Base-by-base conservation (phyloP, 169 alveolate genomes). In the Plasmodium coatneyi region DNA sequence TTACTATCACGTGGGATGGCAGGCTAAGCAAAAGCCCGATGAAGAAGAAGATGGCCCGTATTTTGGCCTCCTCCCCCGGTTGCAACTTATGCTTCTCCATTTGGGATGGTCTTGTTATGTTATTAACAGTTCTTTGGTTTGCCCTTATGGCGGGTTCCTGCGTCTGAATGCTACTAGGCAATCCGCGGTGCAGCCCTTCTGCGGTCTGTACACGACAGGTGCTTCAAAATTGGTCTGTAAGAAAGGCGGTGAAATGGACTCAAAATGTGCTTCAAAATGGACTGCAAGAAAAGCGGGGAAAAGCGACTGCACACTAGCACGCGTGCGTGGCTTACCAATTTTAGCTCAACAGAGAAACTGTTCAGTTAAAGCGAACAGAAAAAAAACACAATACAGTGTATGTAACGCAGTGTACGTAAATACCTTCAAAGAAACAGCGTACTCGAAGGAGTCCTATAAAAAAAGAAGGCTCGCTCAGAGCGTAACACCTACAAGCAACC, bases 1-100 rank as follows among this genome's bases (percentile, higher is more conserved):
- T 87, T 2, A 87, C 83, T 36, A 87, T 32, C 16, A 78, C 81
- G n/a, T 87, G 80, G 0, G 93, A 78, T 0, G 93, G 93, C 36
- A 87, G 70, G 9, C 82, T 78, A 30, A 87, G 49, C 12, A 87
- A 72, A 25, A 87, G 43, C 25, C 93, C 93, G 60, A 87, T 52
- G 16, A 87, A 78, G 43, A 87, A 87, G 70, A 87, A 87, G 14
- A 87, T 78, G 16, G 39, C 9, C 71, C 52, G 66, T 4, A 87
- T 78, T 78, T 78, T 25, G 3, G 28, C 34, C 52, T 60, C 89
- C 28, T 87, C 93, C 43, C 82, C 52, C 22, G 39, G 56, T 36
- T 32, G 19, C 82, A 74, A 16, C 52, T 14, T 78, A 30, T 80
- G 56, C 10, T 54, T 36, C 76, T 84, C 54, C 54, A 43, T 43